Percentiles rank a stretch among this genome's conserved stretches.
Evolutionary conservation across 2,329 filamentous ascomycete species (phyloP).

Genomic region (Aspergillus spinulosporus): DNA sequence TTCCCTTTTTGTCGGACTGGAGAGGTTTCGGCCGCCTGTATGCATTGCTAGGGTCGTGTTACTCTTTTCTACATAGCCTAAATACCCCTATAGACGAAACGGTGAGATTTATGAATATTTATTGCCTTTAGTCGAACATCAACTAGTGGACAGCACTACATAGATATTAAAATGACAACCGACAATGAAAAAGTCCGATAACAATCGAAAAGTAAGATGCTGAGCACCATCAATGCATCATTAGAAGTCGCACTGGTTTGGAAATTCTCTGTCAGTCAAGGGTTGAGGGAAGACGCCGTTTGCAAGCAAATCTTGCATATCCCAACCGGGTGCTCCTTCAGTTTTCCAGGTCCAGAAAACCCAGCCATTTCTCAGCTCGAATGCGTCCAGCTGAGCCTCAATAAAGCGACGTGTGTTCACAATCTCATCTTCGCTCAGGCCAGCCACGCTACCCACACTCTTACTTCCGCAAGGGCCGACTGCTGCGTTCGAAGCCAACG

Average conservation of each 20-base stretch:
- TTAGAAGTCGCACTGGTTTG: constrained; percentile 30
- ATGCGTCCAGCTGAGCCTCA: constrained; percentile 49
- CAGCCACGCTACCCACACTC: constrained; percentile 50
- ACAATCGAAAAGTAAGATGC: neutral
- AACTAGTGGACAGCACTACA: neutral
- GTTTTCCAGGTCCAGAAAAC: constrained; percentile 55
- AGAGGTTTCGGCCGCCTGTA: neutral
- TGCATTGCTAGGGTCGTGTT: constrained; percentile 2
- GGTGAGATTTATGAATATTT: constrained; percentile 1
- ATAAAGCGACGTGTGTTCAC: constrained; percentile 45
- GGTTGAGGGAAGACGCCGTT: constrained; percentile 52
- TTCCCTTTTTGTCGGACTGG: neutral
- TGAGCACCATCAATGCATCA: neutral
- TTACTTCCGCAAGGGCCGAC: constrained; percentile 58
- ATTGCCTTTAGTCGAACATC: neutral
- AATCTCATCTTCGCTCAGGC: constrained; percentile 39
- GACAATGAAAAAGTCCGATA: neutral
- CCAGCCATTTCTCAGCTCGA: constrained; percentile 46
- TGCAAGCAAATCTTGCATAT: constrained; percentile 46
- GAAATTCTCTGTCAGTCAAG: constrained; percentile 35
- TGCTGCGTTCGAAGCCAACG: constrained; percentile 48
- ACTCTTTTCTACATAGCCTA: constrained; percentile 14
- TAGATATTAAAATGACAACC: neutral
- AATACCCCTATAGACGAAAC: constrained; percentile 22
- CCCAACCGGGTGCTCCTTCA: constrained; percentile 51